Conservation (phyloP, 1,284 basidiomycete genomes). For the Wallemia hederae region DNA sequence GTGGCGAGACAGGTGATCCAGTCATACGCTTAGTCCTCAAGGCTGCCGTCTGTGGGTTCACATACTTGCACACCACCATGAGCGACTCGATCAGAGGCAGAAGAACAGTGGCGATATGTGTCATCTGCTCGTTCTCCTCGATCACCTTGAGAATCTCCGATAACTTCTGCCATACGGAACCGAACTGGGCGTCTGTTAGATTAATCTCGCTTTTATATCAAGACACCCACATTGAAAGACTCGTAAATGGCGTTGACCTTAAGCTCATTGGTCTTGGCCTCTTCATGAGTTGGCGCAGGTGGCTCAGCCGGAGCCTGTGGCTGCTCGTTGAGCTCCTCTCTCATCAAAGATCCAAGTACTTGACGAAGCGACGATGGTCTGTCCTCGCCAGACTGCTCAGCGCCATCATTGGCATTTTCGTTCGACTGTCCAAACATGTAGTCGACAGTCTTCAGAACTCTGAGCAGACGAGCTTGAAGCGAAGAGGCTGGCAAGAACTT, state of each 20-base stretch:
- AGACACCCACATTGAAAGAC: constrained; percentile 24
- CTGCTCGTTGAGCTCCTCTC: not conserved
- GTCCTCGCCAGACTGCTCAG: not conserved
- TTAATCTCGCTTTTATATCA: not conserved
- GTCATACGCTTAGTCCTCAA: constrained; percentile 1
- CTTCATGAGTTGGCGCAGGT: constrained; percentile 9
- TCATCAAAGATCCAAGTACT: not conserved
- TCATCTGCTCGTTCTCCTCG: constrained; percentile 45
- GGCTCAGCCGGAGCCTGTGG: constrained; percentile 4
- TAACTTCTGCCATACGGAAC: constrained; percentile 52
- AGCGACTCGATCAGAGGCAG: constrained; percentile 74
- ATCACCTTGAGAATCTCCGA: constrained; percentile 57
- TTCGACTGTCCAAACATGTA: constrained; percentile 31
- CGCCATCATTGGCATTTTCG: not conserved
- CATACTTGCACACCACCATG: constrained; percentile 96
- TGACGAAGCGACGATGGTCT: not conserved
- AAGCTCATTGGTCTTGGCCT: constrained; percentile 28
- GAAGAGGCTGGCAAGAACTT: constrained; percentile 78
- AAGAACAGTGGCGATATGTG: constrained; percentile 64
- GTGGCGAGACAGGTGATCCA: constrained; percentile 6
- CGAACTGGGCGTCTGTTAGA: constrained; percentile 25
- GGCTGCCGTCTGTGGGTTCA: constrained; percentile 21
- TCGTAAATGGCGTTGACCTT: constrained; percentile 61
- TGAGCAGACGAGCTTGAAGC: constrained; percentile 65
- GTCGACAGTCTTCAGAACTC: constrained; percentile 81